These are phyloP conservation scores for Bruguiera parviflora DNA, from an alignment of 345 rosid genomes.

Conservation along the genomic window DNA sequence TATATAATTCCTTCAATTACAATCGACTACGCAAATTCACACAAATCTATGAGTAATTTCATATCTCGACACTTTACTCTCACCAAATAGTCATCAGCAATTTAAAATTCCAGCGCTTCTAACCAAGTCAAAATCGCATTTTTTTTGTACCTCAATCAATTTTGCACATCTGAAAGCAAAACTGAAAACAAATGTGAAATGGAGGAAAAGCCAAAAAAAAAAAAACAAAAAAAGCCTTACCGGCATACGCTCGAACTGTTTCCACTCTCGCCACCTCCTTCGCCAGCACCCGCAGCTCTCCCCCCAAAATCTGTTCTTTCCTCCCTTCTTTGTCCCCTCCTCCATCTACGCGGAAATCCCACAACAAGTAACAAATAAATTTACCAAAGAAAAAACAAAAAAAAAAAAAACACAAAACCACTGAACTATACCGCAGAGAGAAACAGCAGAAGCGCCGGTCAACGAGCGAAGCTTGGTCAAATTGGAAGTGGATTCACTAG, in stretches of 20 bases:
- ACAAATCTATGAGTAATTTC: too few relatives aligned
- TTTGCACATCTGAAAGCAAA: neutral
- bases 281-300: conserved; percentile 73
- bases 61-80: too few relatives aligned
- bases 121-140: too few relatives aligned
- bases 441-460: conserved; percentile 23
- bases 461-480: conserved; percentile 56
- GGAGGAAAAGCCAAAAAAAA: neutral
- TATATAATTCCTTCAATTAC: too few relatives aligned
- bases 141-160: too few relatives aligned
- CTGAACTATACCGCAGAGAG: conserved; percentile 43
- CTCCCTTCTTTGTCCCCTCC: conserved; percentile 25
- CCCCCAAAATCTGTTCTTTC: conserved; percentile 47
- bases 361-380: neutral
- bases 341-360: conserved; percentile 28
- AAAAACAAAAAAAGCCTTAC: conserved; percentile 35
- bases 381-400: neutral
- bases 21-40: too few relatives aligned
- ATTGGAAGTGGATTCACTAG: conserved; percentile 36
- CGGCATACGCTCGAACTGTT: conserved; percentile 74
- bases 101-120: too few relatives aligned
- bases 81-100: too few relatives aligned
- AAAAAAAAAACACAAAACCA: neutral
- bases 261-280: conserved; percentile 92
- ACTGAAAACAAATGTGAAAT: neutral